phyloP scores from a whole-genome alignment of 2,329 filamentous ascomycete genomes.

The Fusarium sp. region DNA sequence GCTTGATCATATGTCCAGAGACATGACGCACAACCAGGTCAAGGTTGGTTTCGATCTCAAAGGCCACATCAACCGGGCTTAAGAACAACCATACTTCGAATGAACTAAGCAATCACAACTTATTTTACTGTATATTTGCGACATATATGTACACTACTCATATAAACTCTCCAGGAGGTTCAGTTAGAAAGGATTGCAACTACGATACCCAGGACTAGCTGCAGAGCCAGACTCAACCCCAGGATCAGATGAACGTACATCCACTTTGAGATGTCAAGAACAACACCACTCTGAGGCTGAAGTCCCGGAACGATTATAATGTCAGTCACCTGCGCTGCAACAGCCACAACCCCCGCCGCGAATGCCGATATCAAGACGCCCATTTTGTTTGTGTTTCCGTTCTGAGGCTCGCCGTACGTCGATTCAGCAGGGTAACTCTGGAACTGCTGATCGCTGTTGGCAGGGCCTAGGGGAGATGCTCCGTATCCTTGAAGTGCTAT shows the following conservation, averaged over 20 bases:
- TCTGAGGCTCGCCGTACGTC: slow-evolving; percentile 49
- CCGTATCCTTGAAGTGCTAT: slow-evolving; percentile 43
- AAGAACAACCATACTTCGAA: no score
- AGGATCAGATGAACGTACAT: slow-evolving; percentile 46
- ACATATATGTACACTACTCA: not conserved
- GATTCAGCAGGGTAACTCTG: slow-evolving; percentile 58
- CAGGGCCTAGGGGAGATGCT: slow-evolving; percentile 30
- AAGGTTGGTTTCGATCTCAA: no score
- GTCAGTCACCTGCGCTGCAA: slow-evolving; percentile 48
- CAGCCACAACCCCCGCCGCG: slow-evolving; percentile 51
- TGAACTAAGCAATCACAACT: not conserved
- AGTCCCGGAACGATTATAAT: slow-evolving; percentile 43
- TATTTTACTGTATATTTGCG: not conserved
- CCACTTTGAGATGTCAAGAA: slow-evolving; percentile 50
- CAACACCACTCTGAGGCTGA: slow-evolving; percentile 48
- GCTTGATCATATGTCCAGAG: not conserved
- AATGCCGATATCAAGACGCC: slow-evolving; percentile 52
- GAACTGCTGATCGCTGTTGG: slow-evolving; percentile 29
- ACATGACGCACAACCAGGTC: not conserved
- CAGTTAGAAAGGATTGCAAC: slow-evolving; percentile 29
- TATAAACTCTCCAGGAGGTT: not conserved
- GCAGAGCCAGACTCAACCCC: slow-evolving; percentile 47
- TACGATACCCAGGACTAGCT: slow-evolving; percentile 43
- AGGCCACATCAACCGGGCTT: no score
- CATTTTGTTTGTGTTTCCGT: slow-evolving; percentile 50